Base-by-base conservation (phyloP, 2,329 filamentous ascomycete genomes). In the Apiospora hydei region DNA sequence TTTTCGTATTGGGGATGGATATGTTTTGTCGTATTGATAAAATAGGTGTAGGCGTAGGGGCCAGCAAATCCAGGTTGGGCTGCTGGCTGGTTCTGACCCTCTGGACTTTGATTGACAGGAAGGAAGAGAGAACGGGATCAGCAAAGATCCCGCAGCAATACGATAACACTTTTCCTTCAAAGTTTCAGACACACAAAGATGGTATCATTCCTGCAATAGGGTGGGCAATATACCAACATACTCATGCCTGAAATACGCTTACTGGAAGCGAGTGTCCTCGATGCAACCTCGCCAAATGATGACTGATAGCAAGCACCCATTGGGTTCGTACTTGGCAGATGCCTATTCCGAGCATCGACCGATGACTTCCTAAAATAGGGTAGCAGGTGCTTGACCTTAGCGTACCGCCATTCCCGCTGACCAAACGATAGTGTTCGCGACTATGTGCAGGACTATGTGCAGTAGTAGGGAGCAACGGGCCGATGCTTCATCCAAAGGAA, bases 361-460 rank as follows among this genome's bases (percentile, higher is more conserved):
- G 34, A 64, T 13, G 34, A 18, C 1, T 61, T 34, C 57, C 57
- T 14, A 41, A 64, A 64, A 64, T 38, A 30, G 26, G 26, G 26
- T 30, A 41, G 34, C 21, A 10, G 3, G 21, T 67, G 64, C 64
- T 67, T 67, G n/a, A 3, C 30, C 30, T 61, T 61, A 61, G 53
- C 53, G 53, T 61, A 38, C 53, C 41, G 41, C 53, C 53, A 8
- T 38, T 61, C 18, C 30, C 30, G 30, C 30, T 11, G 16, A 61
- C 21, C 16, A 61, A 30, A 38, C 16, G 53, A 61, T 61, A 61
- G 53, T 38, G 4, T 34, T 21, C 53, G 11, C 16, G 18, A 38
- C 53, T 61, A 61, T 61, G 53, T 16, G 53, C 53, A 61, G 30
- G 18, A 38, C 53, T 61, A 61, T 61, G 53, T 16, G 53, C 53